Percentiles rank a stretch among this genome's conserved stretches.
These are phyloP conservation scores for Leccinellum luteum DNA, from an alignment of 768 basidiomycete species.

Conservation along the genomic window DNA sequence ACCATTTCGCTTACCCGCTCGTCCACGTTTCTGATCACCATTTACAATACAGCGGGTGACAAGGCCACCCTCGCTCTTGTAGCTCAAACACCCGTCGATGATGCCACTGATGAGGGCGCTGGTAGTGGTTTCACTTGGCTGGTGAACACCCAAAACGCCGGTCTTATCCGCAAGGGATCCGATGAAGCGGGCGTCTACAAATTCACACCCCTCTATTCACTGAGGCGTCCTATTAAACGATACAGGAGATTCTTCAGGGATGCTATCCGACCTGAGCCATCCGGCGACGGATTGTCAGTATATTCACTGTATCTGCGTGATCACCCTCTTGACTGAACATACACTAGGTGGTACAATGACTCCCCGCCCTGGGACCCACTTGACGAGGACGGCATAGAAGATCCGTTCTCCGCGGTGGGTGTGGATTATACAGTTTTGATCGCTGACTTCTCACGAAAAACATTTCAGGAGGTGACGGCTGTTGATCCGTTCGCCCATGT, in stretches of 20 bases:
- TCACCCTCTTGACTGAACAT: background rate
- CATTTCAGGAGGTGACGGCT: background rate
- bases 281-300: slow-evolving; percentile 22
- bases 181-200: slow-evolving; percentile 10
- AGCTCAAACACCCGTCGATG: slow-evolving; percentile 6
- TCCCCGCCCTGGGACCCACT: slow-evolving; percentile 27
- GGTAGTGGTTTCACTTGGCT: slow-evolving; percentile 14
- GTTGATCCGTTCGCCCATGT: slow-evolving; percentile 16
- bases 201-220: slow-evolving; percentile 21
- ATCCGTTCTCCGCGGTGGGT: slow-evolving; percentile 17
- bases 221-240: slow-evolving; percentile 16
- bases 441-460: background rate
- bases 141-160: slow-evolving; percentile 12
- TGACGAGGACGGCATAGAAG: slow-evolving; percentile 27
- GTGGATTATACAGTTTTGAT: background rate
- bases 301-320: background rate
- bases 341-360: slow-evolving; percentile 20
- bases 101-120: background rate
- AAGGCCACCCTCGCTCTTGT: slow-evolving; percentile 22
- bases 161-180: slow-evolving; percentile 19
- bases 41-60: slow-evolving; percentile 17
- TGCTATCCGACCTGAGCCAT: slow-evolving; percentile 4
- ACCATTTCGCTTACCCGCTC: background rate
- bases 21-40: background rate
- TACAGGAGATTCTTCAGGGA: slow-evolving; percentile 18